Evolutionary conservation across 2,329 filamentous ascomycete species (phyloP).

Genomic region (Neurospora sp.): DNA sequence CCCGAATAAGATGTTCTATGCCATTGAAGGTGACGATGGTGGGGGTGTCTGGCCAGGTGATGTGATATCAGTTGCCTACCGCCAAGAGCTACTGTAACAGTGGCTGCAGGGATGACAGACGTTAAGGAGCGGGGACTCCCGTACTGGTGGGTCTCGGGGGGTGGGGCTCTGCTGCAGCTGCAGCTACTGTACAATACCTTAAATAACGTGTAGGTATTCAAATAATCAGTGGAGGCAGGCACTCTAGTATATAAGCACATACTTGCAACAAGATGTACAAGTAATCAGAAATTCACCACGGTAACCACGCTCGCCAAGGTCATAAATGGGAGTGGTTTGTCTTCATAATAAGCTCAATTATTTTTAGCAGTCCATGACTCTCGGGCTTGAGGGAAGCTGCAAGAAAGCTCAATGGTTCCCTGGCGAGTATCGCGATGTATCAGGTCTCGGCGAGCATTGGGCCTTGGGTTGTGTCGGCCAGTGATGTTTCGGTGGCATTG

Average conservation of each 20-base stretch:
- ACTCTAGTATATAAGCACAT: too few relatives aligned
- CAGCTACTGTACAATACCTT: neutral
- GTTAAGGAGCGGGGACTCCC: neutral
- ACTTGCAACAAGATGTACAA: neutral
- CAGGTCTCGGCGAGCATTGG: neutral
- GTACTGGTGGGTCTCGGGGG: neutral
- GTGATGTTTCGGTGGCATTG: constrained; percentile 9
- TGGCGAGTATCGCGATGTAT: neutral
- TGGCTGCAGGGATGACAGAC: neutral
- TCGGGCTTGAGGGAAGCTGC: neutral
- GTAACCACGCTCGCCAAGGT: neutral
- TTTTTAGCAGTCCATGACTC: too few relatives aligned
- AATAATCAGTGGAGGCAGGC: neutral
- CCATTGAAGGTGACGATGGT: neutral
- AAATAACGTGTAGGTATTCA: neutral
- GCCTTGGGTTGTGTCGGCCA: constrained; percentile 7
- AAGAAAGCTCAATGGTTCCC: neutral
- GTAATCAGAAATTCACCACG: neutral
- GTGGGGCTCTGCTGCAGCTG: neutral
- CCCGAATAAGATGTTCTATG: neutral
- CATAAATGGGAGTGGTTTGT: neutral
- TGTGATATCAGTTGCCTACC: neutral
- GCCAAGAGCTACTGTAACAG: neutral
- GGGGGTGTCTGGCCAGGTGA: neutral
- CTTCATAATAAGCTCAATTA: neutral